These are phyloP conservation scores for Kodamaea nitidulidarum DNA, from an alignment of 805 yeast genomes.

Conservation along the genomic window DNA sequence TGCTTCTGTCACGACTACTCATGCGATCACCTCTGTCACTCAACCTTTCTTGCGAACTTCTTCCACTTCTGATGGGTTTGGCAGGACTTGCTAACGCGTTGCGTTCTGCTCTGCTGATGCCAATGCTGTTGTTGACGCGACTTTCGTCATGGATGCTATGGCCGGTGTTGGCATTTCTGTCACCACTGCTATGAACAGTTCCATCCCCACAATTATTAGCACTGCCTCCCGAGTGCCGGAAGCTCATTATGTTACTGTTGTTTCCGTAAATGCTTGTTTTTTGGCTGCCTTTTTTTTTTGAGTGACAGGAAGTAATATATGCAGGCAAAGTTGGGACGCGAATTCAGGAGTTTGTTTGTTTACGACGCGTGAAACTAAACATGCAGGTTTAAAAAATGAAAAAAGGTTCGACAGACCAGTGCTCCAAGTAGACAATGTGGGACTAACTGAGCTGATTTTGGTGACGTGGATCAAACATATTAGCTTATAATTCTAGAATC, in stretches of 20 bases:
- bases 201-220: not conserved
- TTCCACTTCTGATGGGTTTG: too few relatives aligned
- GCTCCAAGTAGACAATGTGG: not conserved
- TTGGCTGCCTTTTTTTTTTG: not conserved
- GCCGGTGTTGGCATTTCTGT: too few relatives aligned
- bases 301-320: not conserved
- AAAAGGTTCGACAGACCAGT: not conserved
- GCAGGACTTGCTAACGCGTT: too few relatives aligned
- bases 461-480: too few relatives aligned
- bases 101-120: too few relatives aligned
- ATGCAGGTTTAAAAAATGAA: not conserved
- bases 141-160: not conserved
- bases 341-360: slow-evolving; percentile 4
- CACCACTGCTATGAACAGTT: too few relatives aligned
- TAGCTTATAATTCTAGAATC: too few relatives aligned
- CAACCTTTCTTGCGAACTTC: too few relatives aligned
- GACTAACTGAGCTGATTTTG: not conserved
- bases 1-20: too few relatives aligned
- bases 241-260: slow-evolving; percentile 1
- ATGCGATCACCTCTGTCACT: too few relatives aligned
- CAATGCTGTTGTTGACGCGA: too few relatives aligned
- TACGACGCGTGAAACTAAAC: slow-evolving; percentile 3
- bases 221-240: slow-evolving; percentile 3
- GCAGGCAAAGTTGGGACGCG: slow-evolving; percentile 2
- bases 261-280: not conserved